Conservation (phyloP, 805 yeast genomes). For the Pichia manshurica region DNA sequence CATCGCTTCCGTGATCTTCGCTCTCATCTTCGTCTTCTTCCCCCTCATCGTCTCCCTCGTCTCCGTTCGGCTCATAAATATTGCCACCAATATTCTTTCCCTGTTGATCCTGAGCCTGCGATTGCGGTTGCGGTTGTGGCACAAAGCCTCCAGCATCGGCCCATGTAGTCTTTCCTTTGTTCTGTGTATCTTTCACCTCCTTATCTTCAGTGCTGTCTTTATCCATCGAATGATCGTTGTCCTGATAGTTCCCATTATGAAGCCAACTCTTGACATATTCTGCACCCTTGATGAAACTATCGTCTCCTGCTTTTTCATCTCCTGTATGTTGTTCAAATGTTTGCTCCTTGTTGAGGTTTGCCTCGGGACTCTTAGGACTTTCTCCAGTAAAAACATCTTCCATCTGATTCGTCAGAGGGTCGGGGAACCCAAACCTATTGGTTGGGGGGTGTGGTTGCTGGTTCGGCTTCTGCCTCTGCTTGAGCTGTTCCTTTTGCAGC, state of each 20-base stretch:
- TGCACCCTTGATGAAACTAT: slow-evolving; percentile 1
- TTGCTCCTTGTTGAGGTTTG: background rate
- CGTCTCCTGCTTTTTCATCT: background rate
- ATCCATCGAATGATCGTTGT: background rate
- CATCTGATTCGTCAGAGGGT: background rate
- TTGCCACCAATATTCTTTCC: slow-evolving; percentile 1
- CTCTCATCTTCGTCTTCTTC: background rate
- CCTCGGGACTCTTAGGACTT: background rate
- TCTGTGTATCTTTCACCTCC: background rate
- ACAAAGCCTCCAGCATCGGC: slow-evolving; percentile 5
- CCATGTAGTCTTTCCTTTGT: slow-evolving; percentile 1
- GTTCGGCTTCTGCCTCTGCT: background rate
- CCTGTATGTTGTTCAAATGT: too few species aligned
- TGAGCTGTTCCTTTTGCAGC: background rate
- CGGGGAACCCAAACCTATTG: background rate
- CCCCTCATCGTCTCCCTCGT: background rate
- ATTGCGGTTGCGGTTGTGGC: background rate
- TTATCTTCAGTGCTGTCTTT: background rate
- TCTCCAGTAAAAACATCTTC: slow-evolving; percentile 12
- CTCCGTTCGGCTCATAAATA: slow-evolving; percentile 8
- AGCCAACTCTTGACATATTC: slow-evolving; percentile 1
- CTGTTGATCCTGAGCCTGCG: too few species aligned
- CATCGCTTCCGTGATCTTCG: background rate
- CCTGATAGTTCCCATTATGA: background rate
- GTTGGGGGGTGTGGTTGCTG: background rate